Conservation (phyloP, 805 yeast genomes). For the Limtongia smithiae region DNA sequence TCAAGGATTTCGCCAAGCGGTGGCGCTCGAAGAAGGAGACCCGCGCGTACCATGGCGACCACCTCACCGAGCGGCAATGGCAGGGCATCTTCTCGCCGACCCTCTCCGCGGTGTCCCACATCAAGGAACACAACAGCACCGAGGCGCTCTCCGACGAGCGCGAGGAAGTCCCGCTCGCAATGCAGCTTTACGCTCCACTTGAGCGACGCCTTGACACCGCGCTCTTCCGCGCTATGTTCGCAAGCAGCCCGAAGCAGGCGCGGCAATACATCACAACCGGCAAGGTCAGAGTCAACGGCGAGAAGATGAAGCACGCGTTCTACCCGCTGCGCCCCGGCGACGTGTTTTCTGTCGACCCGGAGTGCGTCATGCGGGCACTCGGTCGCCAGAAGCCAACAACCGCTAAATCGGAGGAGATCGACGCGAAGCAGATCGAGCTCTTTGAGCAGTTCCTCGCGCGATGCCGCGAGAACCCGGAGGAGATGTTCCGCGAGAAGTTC, state of each 20-base stretch:
- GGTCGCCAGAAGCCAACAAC: conserved; percentile 81
- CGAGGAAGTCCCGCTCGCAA: conserved; percentile 64
- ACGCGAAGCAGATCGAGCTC: conserved; percentile 62
- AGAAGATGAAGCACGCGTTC: conserved; percentile 14
- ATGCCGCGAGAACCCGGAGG: conserved; percentile 55
- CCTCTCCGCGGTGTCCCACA: conserved; percentile 46
- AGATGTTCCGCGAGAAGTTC: conserved; percentile 45
- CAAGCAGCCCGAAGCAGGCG: conserved; percentile 90
- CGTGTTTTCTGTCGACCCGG: conserved; percentile 79
- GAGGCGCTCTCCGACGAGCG: conserved; percentile 14
- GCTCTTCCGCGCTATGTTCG: conserved; percentile 85
- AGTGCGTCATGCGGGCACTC: conserved; percentile 75
- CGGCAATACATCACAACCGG: conserved; percentile 81
- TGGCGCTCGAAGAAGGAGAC: conserved; percentile 90
- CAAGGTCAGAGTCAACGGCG: conserved; percentile 81
- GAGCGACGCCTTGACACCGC: conserved; percentile 91
- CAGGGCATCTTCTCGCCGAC: conserved; percentile 63
- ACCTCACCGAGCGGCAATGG: conserved; percentile 79
- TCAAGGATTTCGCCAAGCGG: conserved; percentile 84
- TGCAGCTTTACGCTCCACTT: conserved; percentile 83
- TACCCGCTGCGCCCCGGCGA: conserved; percentile 69
- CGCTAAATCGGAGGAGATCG: conserved; percentile 62
- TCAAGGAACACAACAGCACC: conserved; percentile 18
- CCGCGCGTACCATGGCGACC: conserved; percentile 94
- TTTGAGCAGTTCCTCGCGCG: conserved; percentile 72